phyloP scores from a whole-genome alignment of 495 filamentous ascomycete genomes.

The Platismatia glauca region DNA sequence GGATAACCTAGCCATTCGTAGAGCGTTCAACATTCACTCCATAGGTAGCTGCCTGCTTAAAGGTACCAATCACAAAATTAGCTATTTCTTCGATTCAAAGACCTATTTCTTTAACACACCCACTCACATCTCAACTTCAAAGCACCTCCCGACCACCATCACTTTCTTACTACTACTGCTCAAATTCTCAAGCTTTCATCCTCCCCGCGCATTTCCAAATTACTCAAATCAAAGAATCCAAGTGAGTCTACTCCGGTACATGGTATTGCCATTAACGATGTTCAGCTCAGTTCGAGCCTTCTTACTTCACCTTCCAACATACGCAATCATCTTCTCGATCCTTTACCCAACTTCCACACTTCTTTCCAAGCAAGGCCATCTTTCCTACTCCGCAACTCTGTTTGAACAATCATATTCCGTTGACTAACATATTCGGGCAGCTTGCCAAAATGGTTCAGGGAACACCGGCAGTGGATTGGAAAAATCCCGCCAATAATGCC shows the following conservation, averaged over 20 bases:
- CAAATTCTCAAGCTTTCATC: not conserved
- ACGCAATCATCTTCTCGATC: not conserved
- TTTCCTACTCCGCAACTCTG: not conserved
- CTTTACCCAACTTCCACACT: not conserved
- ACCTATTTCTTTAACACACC: too few relatives aligned
- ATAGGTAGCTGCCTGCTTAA: too few relatives aligned
- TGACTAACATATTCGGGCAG: not conserved
- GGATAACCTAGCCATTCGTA: too few relatives aligned
- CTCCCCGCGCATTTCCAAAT: not conserved
- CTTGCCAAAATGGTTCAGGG: constrained; percentile 13
- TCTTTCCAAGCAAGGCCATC: not conserved
- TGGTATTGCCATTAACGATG: not conserved
- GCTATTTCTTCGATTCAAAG: too few relatives aligned
- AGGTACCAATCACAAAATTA: too few relatives aligned
- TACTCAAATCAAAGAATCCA: not conserved
- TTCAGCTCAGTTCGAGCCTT: not conserved
- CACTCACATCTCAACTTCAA: not conserved
- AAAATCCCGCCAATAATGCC: constrained; percentile 6
- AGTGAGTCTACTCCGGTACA: not conserved
- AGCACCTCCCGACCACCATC: not conserved
- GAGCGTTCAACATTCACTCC: too few relatives aligned
- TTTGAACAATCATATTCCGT: not conserved
- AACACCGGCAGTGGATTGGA: constrained; percentile 12
- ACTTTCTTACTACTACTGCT: not conserved
- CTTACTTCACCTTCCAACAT: not conserved